These are phyloP conservation scores for Mortierella sp. DNA, from an alignment of 371 early-diverging fungal species.

Conservation along the genomic window DNA sequence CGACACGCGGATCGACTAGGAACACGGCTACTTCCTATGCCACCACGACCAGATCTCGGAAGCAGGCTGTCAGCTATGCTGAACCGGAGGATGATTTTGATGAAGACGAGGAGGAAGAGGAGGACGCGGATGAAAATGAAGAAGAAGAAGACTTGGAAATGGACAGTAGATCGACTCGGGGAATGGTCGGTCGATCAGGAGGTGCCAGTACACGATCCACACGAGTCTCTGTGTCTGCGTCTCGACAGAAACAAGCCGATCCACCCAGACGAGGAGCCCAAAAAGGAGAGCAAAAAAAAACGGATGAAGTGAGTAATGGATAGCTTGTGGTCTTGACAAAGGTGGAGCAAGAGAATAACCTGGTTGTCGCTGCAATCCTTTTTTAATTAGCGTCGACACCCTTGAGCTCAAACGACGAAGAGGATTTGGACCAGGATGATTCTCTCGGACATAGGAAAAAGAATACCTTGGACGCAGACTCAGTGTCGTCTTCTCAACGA, in stretches of 20 bases:
- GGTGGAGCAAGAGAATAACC: too few relatives aligned
- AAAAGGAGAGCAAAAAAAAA: background rate
- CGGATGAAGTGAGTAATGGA: background rate
- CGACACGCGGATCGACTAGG: too few relatives aligned
- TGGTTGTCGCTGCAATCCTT: too few relatives aligned
- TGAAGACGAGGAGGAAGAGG: slow-evolving; percentile 23
- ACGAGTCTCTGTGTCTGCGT: background rate
- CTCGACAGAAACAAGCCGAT: background rate
- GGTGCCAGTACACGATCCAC: background rate
- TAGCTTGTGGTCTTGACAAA: too few relatives aligned
- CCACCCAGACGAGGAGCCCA: slow-evolving; percentile 5
- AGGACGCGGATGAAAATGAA: slow-evolving; percentile 24
- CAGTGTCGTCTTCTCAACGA: slow-evolving; percentile 16
- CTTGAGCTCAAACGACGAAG: slow-evolving; percentile 26
- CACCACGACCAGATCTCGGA: slow-evolving; percentile 35
- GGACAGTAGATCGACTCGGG: slow-evolving; percentile 4
- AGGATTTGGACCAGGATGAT: slow-evolving; percentile 20
- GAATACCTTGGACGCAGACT: slow-evolving; percentile 31
- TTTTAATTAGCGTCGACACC: slow-evolving; percentile 27
- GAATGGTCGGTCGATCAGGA: background rate
- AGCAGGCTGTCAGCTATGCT: slow-evolving; percentile 45
- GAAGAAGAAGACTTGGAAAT: slow-evolving; percentile 20
- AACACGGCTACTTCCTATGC: too few relatives aligned
- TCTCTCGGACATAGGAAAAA: background rate
- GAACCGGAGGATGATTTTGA: slow-evolving; percentile 40